Conservation (phyloP, 177 flowering plant species). For the Tripterygium wilfordii region DNA sequence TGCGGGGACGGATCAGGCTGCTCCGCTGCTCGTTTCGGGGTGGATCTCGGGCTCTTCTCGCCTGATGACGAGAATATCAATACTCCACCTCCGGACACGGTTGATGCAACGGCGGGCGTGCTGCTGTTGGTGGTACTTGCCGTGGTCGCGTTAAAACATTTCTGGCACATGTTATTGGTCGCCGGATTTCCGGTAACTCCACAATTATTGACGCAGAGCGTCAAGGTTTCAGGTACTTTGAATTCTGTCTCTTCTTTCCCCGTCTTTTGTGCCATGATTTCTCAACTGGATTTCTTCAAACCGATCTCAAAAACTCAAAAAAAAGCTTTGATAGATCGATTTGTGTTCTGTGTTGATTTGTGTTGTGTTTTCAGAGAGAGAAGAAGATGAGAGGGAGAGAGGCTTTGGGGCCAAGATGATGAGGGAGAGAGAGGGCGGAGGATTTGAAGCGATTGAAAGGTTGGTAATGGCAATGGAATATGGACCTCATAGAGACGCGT, state of each 20-base stretch:
- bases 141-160: conserved; percentile 48
- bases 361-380: too few relatives aligned
- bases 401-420: conserved; percentile 2
- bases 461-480: conserved; percentile 49
- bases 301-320: too few relatives aligned
- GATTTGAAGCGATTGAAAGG: conserved; percentile 33
- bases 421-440: conserved; percentile 13
- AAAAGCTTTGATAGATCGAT: too few relatives aligned
- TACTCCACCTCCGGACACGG: conserved; percentile 1
- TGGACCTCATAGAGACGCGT: conserved; percentile 58
- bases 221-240: conserved; percentile 58
- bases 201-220: conserved; percentile 65
- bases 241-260: conserved; percentile 80
- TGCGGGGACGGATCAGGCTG: conserved; percentile 11
- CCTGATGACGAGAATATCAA: conserved; percentile 19
- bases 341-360: too few relatives aligned
- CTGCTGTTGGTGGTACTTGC: conserved; percentile 11
- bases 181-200: conserved; percentile 64
- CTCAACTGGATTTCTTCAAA: too few relatives aligned
- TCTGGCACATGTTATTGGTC: conserved; percentile 68
- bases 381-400: conserved; percentile 3
- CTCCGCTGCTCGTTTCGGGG: conserved; percentile 15
- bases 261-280: conserved; percentile 61
- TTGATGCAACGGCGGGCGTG: conserved; percentile 5
- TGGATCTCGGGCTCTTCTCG: conserved; percentile 26